Evolutionary conservation across 495 filamentous ascomycete genomes (phyloP), one percentile per base, ranked within the genome.

Genomic region (Penicillium bovifimosum): DNA sequence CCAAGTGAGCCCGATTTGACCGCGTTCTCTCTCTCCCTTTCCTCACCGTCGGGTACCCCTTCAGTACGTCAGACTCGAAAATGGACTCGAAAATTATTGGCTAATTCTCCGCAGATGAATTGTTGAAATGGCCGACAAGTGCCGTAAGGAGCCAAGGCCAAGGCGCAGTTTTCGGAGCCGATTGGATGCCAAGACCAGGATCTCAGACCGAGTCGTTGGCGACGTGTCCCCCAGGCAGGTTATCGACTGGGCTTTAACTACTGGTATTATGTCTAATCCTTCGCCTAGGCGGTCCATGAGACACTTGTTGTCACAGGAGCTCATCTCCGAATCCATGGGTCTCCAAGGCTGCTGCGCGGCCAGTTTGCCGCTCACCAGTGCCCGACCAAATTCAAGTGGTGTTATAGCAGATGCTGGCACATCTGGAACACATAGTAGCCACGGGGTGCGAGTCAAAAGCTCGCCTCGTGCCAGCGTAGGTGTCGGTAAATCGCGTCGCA

Each of bases 361-460:
- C 11, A 64, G 55, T 40, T 41, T 53, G 3, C 56, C 66, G 7
- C 50, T 56, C 31, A 54, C 59, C 14, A 50, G 53, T 55, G 49
- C 57, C 31, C 56, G 61, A 27, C 52, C 55, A 28, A 50, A 52
- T 8, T 68, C 66, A 0, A 48, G 33, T 1, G 61, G 62, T 1
- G 46, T 54, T 11, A 33, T 52, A 2, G 51, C 50, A 2, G 61
- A 67, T 24, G 63, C 65, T 24, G 55, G 58, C 44, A 55, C 46
- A 9, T 40, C 54, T 14, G 63, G 66, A 40, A 60, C 52, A n/a
- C 39, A 52, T 20, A 66, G 63, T 54, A 65, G 56, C 35, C 59
- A 50, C 5, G 55, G 52, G 8, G 26, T 56, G 44, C 36, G 60
- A 44, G 40, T 50, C 43, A 52, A 61, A 40, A 16, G 46, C 14